These are phyloP conservation scores for Cercophora sp. DNA, from an alignment of 495 filamentous ascomycete species.

Conservation along the genomic window DNA sequence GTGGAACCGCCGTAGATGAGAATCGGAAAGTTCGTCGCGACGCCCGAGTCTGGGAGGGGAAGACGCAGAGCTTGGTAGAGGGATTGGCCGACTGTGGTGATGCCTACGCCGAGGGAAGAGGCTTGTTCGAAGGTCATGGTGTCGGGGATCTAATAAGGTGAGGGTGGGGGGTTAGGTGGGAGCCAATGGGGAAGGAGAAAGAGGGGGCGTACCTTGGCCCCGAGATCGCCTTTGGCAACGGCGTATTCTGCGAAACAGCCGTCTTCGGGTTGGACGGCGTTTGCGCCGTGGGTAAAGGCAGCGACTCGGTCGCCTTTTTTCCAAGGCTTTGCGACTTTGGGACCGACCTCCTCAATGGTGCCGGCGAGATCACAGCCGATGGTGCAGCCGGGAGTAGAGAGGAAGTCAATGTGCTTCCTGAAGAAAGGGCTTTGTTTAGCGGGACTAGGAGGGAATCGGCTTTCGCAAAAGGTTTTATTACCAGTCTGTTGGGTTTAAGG, in stretches of 20 bases:
- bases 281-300: constrained; percentile 35
- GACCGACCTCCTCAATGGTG: constrained; percentile 37
- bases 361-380: constrained; percentile 46
- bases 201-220: neutral
- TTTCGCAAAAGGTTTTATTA: neutral
- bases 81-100: constrained; percentile 5
- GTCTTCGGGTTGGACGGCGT: constrained; percentile 24
- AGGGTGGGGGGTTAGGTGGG: neutral
- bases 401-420: constrained; percentile 42
- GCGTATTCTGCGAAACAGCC: constrained; percentile 36
- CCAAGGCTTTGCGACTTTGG: constrained; percentile 32
- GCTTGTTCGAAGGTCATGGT: neutral
- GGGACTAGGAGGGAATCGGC: neutral
- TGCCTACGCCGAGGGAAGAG: neutral
- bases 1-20: constrained; percentile 7
- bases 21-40: neutral
- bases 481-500: constrained; percentile 59
- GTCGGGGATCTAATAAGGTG: neutral
- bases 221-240: constrained; percentile 5
- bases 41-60: constrained; percentile 12
- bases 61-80: constrained; percentile 2
- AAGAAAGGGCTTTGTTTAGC: no score
- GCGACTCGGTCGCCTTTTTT: constrained; percentile 37
- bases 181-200: neutral
- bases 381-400: constrained; percentile 11